Evolutionary conservation across 139 green algal genomes (phyloP).

Genomic region (Zygnema circumcarinatum): DNA sequence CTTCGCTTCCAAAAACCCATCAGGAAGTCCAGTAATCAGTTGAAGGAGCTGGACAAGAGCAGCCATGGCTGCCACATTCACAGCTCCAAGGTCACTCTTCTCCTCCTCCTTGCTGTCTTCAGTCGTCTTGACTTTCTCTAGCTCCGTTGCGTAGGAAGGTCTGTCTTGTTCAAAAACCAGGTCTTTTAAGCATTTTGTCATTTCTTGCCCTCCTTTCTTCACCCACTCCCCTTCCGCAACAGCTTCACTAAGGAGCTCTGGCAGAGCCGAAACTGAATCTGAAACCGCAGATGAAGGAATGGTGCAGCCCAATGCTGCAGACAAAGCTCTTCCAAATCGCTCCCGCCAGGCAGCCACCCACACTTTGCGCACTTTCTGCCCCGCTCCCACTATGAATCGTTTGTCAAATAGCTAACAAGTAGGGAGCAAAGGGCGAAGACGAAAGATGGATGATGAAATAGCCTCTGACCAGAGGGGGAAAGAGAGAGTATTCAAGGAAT

Average conservation of each 20-base stretch:
- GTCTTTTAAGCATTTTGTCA: neutral
- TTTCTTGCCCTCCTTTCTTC: neutral
- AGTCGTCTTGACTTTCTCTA: neutral
- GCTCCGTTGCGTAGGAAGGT: neutral
- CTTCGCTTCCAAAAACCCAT: neutral
- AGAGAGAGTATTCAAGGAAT: too few relatives aligned
- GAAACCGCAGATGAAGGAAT: neutral
- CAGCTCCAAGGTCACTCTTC: neutral
- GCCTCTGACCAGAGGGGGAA: too few relatives aligned
- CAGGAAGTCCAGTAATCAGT: neutral
- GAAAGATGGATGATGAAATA: too few relatives aligned
- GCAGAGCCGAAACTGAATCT: neutral
- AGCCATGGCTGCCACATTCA: neutral
- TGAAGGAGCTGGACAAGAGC: neutral
- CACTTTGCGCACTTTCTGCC: neutral
- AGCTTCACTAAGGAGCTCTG: neutral
- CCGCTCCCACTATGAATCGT: neutral
- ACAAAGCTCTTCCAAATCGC: neutral
- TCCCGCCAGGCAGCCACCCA: neutral
- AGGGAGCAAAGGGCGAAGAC: neutral
- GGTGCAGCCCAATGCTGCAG: neutral
- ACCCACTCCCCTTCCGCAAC: neutral
- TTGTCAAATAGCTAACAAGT: neutral
- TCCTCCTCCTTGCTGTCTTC: neutral
- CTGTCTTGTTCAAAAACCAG: neutral